phyloP scores from a whole-genome alignment of 225 moss, liverwort and hornwort species.

The Bryoerythrophyllum caledonicum region DNA sequence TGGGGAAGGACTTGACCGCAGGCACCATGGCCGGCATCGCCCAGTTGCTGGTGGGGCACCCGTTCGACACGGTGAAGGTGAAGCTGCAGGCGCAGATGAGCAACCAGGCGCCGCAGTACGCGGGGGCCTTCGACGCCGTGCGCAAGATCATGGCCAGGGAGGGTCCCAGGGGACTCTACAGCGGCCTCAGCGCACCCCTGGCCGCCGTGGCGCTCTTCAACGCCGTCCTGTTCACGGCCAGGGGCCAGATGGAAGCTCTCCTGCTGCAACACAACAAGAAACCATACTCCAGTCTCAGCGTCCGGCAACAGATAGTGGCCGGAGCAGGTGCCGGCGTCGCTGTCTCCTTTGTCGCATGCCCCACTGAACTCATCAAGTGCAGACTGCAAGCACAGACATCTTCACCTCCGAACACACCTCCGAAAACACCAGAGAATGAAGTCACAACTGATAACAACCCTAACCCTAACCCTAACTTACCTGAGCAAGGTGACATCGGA shows the following conservation, averaged over 20 bases:
- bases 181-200: conserved; percentile 76
- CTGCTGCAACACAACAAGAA: conserved; percentile 38
- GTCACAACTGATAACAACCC: neutral
- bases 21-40: conserved; percentile 88
- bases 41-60: conserved; percentile 82
- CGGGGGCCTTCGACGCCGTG: conserved; percentile 69
- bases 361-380: conserved; percentile 54
- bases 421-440: conserved; percentile 1
- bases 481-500: conserved; percentile 21
- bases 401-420: conserved; percentile 8
- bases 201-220: conserved; percentile 83
- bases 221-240: conserved; percentile 80
- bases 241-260: conserved; percentile 77
- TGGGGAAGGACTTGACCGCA: conserved; percentile 85
- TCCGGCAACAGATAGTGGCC: conserved; percentile 61
- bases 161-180: conserved; percentile 73
- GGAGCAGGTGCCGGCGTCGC: conserved; percentile 52
- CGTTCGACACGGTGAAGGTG: conserved; percentile 94
- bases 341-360: conserved; percentile 53
- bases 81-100: conserved; percentile 69
- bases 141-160: conserved; percentile 67
- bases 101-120: conserved; percentile 52
- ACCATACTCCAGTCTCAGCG: conserved; percentile 43
- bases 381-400: conserved; percentile 72
- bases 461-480: conserved; percentile 10